Evolutionary conservation across 2,329 filamentous ascomycete species (phyloP), one percentile per base, ranked within the genome.

Genomic region (Botrytis fabae): DNA sequence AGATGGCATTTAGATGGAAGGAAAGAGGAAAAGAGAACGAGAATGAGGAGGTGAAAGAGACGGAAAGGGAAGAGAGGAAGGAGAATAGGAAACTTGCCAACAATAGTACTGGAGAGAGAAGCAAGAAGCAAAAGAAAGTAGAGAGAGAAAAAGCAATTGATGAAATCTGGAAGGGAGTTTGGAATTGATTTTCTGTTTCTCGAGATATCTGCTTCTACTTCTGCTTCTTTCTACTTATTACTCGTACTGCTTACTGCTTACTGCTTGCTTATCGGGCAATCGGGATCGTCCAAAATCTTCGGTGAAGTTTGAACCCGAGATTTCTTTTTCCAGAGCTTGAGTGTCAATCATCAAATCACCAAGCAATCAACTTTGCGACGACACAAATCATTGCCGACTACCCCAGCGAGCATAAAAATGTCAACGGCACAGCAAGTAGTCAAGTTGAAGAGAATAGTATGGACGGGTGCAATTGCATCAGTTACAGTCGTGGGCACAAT

Each of bases 401-500:
- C 25, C 59, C 22, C 22, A 20, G 9, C 20, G 14, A 25, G 38
- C 25, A 1, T 38, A 22, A 63, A 54, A 60, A 68, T 74, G 32
- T 69, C 74, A 35, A 71, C 77, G 14, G 77, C 79, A 38, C 79
- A 79, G 44, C 79, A 80, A 42, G 28, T 25, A 3, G 14, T 48
- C 38, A 83, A 82, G 71, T 75, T 87, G 12, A 84, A 86, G 42
- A 83, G 86, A 25, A 82, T 86, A 73, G 82, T 89, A 28, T 80
- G 89, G 76, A 88, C 89, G 1, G 85, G 83, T 51, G 84, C 86
- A 4, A 84, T 90, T 28, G 84, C 86, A 16, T 84, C 86, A 25
- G 85, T 89, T 64, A 89, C 88, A 1, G 85, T 86, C 10, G 85
- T 85, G 1, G 89, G 89, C 69, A 84, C 87, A 8, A 84, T 87